Base-by-base conservation (phyloP, 352 stramenopile genomes). In the Phytophthora fragariae region DNA sequence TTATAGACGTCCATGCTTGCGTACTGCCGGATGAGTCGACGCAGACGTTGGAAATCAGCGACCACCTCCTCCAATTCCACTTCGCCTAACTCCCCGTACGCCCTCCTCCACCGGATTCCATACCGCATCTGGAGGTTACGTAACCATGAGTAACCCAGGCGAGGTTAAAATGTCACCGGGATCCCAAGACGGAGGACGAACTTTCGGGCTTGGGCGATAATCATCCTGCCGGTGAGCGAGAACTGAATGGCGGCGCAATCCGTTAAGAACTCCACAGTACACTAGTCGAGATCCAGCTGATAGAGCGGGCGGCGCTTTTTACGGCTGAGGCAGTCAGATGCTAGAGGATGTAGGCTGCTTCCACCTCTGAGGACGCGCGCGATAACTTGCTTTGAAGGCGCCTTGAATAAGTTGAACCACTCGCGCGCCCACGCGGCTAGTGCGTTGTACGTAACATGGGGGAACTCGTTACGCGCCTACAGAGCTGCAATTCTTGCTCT, bases 231-330 rank as follows among this genome's bases (percentile, higher is more conserved):
- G 10, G 27, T 49, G 4, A 65, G 29, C 1, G 59, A 19, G 8
- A 57, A 2, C 11, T 57, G 59, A 6, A 41, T 46, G 2, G 1
- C 6, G 12, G 56, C 59, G 2, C 59, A 57, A 0, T 10, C 9
- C 24, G 17, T 27, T 5, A 65, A 44, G 41, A 56, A 65, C 41
- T 65, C 59, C 2, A 65, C 46, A 12, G 57, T 31, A 46, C 29
- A 39, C n/a, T 65, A 29, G 17, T 58, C 59, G 31, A 65, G 46
- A 3, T 55, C 29, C 8, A 71, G 47, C 31, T 71, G 46, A 47
- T 47, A 65, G 0, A 14, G 41, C 3, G 9, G 63, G 1, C 54
- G 44, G 2, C 3, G 27, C 17, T 64, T 70, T 24, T 65, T 59
- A 19, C 56, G 47, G 2, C 5, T 12, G 54, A 70, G 58, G 6